Base-by-base conservation (phyloP, 164 flowering plant genomes). In the Vitis labrusca region DNA sequence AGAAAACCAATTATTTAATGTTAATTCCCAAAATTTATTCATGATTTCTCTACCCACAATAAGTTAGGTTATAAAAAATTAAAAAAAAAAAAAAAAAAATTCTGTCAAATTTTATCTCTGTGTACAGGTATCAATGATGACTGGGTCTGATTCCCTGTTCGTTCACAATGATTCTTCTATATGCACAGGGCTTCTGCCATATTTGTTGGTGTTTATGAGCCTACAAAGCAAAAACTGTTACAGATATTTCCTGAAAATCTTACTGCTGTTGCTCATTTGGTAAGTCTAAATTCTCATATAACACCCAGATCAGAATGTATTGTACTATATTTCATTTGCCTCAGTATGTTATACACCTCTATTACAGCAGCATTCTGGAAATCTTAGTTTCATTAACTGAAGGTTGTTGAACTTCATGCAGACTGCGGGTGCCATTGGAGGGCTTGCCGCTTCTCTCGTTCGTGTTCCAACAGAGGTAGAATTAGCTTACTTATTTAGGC, bases 401-500 rank as follows among this genome's bases (percentile, higher is more conserved):
- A 37, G 44, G 44, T 32, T 80, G 29, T 74, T 64, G 49, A 19
- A 67, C 52, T 71, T 64, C 32, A 29, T 78, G 64, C 74, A 91
- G 96, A 89, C 92, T 74, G 98, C 99, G 72, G 97, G 99, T 76
- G 90, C 94, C 32, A 19, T 93, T 59, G 98, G 94, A 50, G 99
- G 99, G 17, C 75, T 86, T 74, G 97, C 97, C 77, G 81, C 99
- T 78, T 95, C 99, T 73, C 83, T 95, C 32, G 80, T 95, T 73
- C 91, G 98, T 66, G 99, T 95, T 48, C 99, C 99, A 54, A 93
- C 99, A 3, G 99, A 93, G 96, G 98, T 93, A 82, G 0, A 19
- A 37, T 64, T 47, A 51, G n/a, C 37, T 70, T 69, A 48, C 37
- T 70, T 69, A 48, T 67, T 76, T 50, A 10, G 60, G 50, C 27